Evolutionary conservation across 495 filamentous ascomycete species (phyloP).

Genomic region (Xylaria acuta): DNA sequence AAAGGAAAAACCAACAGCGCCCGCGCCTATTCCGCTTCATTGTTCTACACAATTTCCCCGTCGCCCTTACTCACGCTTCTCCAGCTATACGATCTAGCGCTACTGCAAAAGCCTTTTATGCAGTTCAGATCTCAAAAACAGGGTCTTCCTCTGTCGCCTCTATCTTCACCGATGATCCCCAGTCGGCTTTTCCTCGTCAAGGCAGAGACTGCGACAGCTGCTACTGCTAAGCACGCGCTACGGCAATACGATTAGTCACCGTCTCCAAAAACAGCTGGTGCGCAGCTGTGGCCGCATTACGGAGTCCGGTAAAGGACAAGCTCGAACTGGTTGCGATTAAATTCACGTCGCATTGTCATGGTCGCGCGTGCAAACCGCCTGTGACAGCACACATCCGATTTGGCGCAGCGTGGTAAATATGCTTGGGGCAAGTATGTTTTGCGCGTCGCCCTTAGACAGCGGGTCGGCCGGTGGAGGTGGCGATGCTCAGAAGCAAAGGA

Average conservation of each 20-base stretch:
- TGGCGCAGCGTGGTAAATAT: not conserved
- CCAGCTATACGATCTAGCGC: not conserved
- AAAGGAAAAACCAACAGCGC: not conserved
- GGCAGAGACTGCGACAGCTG: slow-evolving; percentile 3
- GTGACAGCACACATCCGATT: not conserved
- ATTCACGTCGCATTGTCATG: slow-evolving; percentile 16
- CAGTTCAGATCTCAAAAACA: not conserved
- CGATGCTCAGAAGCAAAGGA: slow-evolving; percentile 37
- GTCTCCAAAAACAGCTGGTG: not conserved
- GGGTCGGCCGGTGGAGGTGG: slow-evolving; percentile 13
- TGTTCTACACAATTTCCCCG: not conserved
- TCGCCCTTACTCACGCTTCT: not conserved
- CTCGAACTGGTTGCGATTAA: not conserved
- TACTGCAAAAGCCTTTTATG: not conserved
- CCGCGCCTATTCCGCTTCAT: slow-evolving; percentile 1
- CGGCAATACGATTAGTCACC: slow-evolving; percentile 1
- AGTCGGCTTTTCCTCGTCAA: not conserved
- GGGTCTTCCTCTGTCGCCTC: not conserved
- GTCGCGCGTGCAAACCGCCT: not conserved
- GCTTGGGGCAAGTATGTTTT: slow-evolving; percentile 2
- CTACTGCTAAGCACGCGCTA: not conserved
- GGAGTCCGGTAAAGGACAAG: not conserved
- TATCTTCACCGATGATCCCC: slow-evolving; percentile 7
- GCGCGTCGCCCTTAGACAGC: slow-evolving; percentile 2
- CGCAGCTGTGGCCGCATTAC: not conserved